phyloP scores from a whole-genome alignment of 2,329 filamentous ascomycete species.

The Sporothrix dimorphospora region DNA sequence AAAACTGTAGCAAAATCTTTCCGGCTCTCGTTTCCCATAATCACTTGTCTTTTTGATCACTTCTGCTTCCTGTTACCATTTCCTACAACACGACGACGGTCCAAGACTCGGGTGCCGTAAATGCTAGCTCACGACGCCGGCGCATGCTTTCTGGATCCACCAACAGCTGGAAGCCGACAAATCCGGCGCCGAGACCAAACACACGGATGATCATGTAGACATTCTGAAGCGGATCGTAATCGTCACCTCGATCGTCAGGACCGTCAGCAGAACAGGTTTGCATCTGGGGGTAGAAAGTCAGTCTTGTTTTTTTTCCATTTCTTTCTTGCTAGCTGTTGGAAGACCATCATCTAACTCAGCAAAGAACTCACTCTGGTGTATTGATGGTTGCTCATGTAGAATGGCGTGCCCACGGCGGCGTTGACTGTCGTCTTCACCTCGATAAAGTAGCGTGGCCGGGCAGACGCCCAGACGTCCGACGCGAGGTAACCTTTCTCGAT shows the following conservation, averaged over 20 bases:
- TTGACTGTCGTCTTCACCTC: constrained; percentile 55
- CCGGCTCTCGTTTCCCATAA: too few relatives aligned
- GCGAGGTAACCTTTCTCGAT: constrained; percentile 43
- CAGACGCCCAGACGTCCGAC: constrained; percentile 36
- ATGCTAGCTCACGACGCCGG: neutral
- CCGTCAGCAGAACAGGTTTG: constrained; percentile 1
- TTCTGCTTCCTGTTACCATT: too few relatives aligned
- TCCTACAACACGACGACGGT: constrained; percentile 3
- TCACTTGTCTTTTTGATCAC: too few relatives aligned
- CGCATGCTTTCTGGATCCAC: constrained; percentile 25
- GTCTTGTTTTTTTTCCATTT: neutral
- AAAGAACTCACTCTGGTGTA: constrained; percentile 44
- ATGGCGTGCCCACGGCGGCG: constrained; percentile 43
- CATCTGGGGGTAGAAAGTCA: constrained; percentile 18
- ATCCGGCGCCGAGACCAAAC: constrained; percentile 7
- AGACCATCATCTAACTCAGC: too few relatives aligned
- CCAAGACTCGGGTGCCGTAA: constrained; percentile 15
- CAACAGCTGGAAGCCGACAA: constrained; percentile 15
- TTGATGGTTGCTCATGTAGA: constrained; percentile 53
- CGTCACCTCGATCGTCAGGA: neutral
- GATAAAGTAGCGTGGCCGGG: constrained; percentile 48
- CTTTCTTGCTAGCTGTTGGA: too few relatives aligned
- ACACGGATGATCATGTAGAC: constrained; percentile 24
- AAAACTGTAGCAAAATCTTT: too few relatives aligned
- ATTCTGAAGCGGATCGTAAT: neutral